Evolutionary conservation across 2,329 filamentous ascomycete genomes (phyloP).

Genomic region (Alternaria angustiovoidea): DNA sequence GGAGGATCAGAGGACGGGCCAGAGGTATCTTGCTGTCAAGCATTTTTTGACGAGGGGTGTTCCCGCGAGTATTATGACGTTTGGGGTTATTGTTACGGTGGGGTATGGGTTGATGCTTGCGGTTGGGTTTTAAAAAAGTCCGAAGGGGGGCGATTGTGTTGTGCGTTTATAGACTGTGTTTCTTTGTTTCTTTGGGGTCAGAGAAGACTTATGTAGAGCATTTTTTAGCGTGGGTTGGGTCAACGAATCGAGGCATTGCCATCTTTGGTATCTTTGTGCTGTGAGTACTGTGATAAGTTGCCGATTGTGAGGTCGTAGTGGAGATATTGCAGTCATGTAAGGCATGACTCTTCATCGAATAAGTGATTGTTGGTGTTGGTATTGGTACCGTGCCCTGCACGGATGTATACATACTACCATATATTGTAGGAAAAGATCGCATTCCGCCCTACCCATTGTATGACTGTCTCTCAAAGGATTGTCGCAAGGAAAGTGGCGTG

Average conservation of each 20-base stretch:
- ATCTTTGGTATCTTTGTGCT: not conserved
- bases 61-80: conserved; percentile 82
- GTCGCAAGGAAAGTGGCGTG: not conserved
- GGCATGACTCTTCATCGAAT: not conserved
- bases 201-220: not conserved
- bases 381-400: not conserved
- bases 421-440: not conserved
- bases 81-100: conserved; percentile 82
- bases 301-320: not conserved
- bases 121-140: conserved; percentile 64
- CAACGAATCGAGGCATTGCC: not conserved
- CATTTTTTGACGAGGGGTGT: conserved; percentile 96
- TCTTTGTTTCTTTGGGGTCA: too few species aligned
- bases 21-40: conserved; percentile 88
- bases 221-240: not conserved
- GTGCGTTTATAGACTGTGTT: not conserved
- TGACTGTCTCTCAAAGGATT: not conserved
- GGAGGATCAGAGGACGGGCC: conserved; percentile 89
- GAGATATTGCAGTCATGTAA: not conserved
- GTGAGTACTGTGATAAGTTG: not conserved
- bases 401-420: not conserved
- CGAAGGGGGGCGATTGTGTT: not conserved
- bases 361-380: not conserved
- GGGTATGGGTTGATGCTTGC: conserved; percentile 91
- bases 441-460: rapidly evolving